Conservation (phyloP, 2,329 filamentous ascomycete species). For the Fusarium neocosmosporiellum region DNA sequence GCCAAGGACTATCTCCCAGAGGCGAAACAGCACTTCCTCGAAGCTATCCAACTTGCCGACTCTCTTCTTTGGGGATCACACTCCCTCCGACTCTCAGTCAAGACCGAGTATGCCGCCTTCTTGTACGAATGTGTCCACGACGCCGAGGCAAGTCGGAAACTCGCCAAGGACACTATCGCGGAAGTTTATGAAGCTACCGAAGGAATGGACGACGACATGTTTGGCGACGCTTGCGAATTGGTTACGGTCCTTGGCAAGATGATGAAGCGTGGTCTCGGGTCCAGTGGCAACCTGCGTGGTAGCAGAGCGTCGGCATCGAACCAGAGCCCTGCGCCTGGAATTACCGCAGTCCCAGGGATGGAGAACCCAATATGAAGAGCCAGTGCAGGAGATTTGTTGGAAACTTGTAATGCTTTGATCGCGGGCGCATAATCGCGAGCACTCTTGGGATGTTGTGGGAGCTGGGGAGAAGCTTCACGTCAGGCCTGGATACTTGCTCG, state of each 20-base stretch:
- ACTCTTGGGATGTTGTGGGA: not conserved
- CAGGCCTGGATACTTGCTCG: not conserved
- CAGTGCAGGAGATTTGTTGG: not conserved
- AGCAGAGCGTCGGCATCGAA: slow-evolving; percentile 45
- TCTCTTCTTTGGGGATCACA: slow-evolving; percentile 85
- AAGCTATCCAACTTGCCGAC: slow-evolving; percentile 80
- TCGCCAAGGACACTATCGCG: slow-evolving; percentile 85
- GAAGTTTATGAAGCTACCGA: slow-evolving; percentile 93
- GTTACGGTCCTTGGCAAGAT: slow-evolving; percentile 89
- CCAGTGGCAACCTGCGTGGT: slow-evolving; percentile 47
- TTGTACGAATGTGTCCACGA: slow-evolving; percentile 94
- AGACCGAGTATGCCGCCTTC: slow-evolving; percentile 93
- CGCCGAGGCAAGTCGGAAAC: slow-evolving; percentile 75
- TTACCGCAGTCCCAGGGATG: slow-evolving; percentile 52
- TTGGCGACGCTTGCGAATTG: slow-evolving; percentile 88
- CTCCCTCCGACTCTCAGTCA: slow-evolving; percentile 87
- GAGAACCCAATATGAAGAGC: slow-evolving; percentile 55
- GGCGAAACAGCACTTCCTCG: slow-evolving; percentile 83
- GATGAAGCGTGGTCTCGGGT: slow-evolving; percentile 78
- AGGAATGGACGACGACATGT: slow-evolving; percentile 95
- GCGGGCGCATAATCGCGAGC: not conserved
- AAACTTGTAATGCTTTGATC: slow-evolving; percentile 5
- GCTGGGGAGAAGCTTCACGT: not conserved
- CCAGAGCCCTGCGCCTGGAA: slow-evolving; percentile 24
- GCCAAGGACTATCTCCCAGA: slow-evolving; percentile 83